Base-by-base conservation (phyloP, 2,329 filamentous ascomycete species). In the Nemania sp. region DNA sequence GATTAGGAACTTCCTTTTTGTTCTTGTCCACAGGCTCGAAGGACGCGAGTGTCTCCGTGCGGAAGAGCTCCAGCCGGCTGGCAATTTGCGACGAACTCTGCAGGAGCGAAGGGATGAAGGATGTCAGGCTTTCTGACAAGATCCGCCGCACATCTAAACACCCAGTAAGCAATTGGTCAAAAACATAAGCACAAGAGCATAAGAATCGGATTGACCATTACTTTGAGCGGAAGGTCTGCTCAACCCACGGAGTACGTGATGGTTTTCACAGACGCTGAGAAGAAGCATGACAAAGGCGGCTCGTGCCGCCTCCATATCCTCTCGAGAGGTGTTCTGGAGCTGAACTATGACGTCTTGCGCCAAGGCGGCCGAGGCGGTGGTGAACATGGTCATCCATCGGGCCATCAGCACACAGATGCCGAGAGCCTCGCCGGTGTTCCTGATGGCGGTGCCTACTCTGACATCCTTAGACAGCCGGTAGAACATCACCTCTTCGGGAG, bases 401-500 rank as follows among this genome's bases (percentile, higher is more conserved):
- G 79, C 79, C 51, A 83, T 75, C 37, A 79, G 68, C 48, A 71
- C 71, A 20, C 79, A 75, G 31, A 84, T 68, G 17, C 78, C 73
- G 7, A 84, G 61, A 0, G 78, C 80, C n/a, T 80, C 76, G 23
- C 75, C 68, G 14, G 70, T 64, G 20, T 73, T 74, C 52, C 68
- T 72, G 42, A 84, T 80, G 1, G 75, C 77, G 1, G 67, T 70
- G 0, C 78, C 81, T 42, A 81, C 75, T 1, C 78, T 88, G 45
- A 97, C 91, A 0, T 87, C 89, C 72, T 95, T 96, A 2, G 91
- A 90, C 45, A 99, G 91, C 3, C 92, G 86, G 71, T 96, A 95
- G 66, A 97, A 88, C 72, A 97, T 90, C 45, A 94, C 86, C 73
- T 97, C 96, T 69, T 99, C 94, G 0, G 88, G 71, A 55, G 75